Evolutionary conservation across 768 basidiomycete species (phyloP).

Genomic region (Russula virescens): DNA sequence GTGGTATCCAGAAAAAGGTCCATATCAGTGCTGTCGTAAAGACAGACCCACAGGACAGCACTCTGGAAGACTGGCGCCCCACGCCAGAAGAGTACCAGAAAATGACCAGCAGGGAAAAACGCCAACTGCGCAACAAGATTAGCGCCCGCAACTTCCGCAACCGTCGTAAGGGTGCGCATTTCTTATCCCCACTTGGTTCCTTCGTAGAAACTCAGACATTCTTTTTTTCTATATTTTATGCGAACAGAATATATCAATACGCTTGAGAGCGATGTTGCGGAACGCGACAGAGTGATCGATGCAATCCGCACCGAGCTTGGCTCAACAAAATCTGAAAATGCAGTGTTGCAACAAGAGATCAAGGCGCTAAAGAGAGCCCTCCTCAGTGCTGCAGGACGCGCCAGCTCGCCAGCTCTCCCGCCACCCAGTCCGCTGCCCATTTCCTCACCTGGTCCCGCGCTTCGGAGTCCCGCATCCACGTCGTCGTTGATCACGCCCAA

Average conservation of each 20-base stretch:
- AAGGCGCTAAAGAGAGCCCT: slow-evolving; percentile 66
- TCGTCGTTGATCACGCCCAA: slow-evolving; percentile 51
- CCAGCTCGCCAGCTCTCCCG: slow-evolving; percentile 38
- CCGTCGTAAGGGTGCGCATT: slow-evolving; percentile 71
- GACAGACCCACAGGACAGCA: slow-evolving; percentile 43
- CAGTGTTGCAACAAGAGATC: slow-evolving; percentile 75
- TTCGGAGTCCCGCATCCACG: slow-evolving; percentile 24
- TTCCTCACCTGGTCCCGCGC: slow-evolving; percentile 21
- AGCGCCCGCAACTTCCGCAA: slow-evolving; percentile 94
- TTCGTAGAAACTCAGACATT: neutral
- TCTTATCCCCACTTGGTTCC: slow-evolving; percentile 2
- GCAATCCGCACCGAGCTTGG: slow-evolving; percentile 82
- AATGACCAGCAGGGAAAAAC: slow-evolving; percentile 92
- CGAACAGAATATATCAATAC: slow-evolving; percentile 84
- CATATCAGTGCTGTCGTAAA: slow-evolving; percentile 33
- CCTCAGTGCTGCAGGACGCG: slow-evolving; percentile 54
- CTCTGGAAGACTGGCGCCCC: slow-evolving; percentile 78
- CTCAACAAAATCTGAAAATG: slow-evolving; percentile 72
- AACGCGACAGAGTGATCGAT: slow-evolving; percentile 85
- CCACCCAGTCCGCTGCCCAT: slow-evolving; percentile 39
- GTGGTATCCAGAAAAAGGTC: slow-evolving; percentile 64
- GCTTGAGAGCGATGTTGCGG: slow-evolving; percentile 88
- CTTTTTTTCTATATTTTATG: neutral
- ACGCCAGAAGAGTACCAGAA: slow-evolving; percentile 92
- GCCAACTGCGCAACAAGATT: slow-evolving; percentile 96